Percentiles rank a stretch among this genome's conserved stretches.
Conservation (phyloP, 2,329 filamentous ascomycete genomes). For the Sporothrix schenckii region DNA sequence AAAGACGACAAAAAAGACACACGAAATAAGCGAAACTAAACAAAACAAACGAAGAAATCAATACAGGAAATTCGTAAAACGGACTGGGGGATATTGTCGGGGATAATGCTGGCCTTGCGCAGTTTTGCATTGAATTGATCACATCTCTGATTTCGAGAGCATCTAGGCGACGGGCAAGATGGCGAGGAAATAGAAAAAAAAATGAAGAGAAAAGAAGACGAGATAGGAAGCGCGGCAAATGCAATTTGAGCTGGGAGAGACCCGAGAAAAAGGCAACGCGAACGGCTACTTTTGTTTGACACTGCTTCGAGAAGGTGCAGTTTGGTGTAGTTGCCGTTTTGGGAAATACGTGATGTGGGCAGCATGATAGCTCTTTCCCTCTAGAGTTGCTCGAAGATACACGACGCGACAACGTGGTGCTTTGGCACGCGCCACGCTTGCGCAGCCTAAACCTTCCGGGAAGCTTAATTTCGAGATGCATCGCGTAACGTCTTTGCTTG, state of each 20-base stretch:
- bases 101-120: not conserved
- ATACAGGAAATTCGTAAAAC: not conserved
- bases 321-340: constrained; percentile 24
- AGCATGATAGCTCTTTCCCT: not conserved
- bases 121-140: not conserved
- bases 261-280: not conserved
- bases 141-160: not conserved
- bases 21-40: not conserved
- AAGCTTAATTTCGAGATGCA: not conserved
- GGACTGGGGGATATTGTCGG: not conserved
- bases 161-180: not conserved
- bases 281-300: too few relatives aligned
- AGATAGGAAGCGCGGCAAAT: not conserved
- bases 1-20: not conserved
- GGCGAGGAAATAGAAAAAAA: not conserved
- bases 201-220: not conserved
- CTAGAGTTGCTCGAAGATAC: not conserved
- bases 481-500: too few relatives aligned
- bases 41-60: not conserved
- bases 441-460: not conserved
- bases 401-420: not conserved
- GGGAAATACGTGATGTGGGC: constrained; percentile 21
- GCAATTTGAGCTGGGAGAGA: not conserved
- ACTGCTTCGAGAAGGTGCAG: constrained; percentile 9
- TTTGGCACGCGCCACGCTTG: not conserved